Base-by-base conservation (phyloP, 148 eudicot species). In the Chenopodium quinoa region DNA sequence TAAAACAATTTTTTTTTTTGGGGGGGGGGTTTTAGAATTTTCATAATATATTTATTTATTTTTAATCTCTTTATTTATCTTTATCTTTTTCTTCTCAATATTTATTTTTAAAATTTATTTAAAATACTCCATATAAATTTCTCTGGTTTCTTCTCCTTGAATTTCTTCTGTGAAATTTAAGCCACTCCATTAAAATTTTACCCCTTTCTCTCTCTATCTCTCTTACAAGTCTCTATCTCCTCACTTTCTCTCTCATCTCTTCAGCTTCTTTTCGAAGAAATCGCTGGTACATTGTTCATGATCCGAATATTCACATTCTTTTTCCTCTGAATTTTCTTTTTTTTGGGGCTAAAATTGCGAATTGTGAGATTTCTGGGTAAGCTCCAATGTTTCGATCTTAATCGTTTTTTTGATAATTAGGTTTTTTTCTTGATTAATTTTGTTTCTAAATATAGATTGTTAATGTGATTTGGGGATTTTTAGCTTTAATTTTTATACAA, bases 141-240 rank as follows among this genome's bases (percentile, higher is more conserved):
- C 72, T 76, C 82, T 88, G 86, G 87, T 86, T 83, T 88, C 88
- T 86, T 89, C 91, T 84, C 84, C 91, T 85, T 77, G 84, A 86
- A 67, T 88, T 90, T 83, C 85, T 84, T 88, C 86, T 86, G 83
- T 88, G 85, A 88, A 90, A 80, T 85, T 83, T 86, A 84, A 80
- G 82, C 88, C 73, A 84, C 78, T 83, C 63, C 77, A 75, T 47
- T 77, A 75, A 16, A 77, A 44, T 9, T 69, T 46, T 2, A 37
- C 10, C 70, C 69, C 73, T 62, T 66, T 78, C 82, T 77, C 79
- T 77, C 79, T 83, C 79, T 54, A 56, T 52, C 70, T 63, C 77
- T 48, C 65, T 48, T 63, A 46, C 10, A 19, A 67, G 12, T 73
- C 60, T 80, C 85, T 81, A 46, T 66, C 73, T 78, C 82, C 75